A percentile compares a stretch with the other conserved stretches of the same genome.
Evolutionary conservation across 2,329 filamentous ascomycete species (phyloP).

Genomic region (Fusarium mexicanum): DNA sequence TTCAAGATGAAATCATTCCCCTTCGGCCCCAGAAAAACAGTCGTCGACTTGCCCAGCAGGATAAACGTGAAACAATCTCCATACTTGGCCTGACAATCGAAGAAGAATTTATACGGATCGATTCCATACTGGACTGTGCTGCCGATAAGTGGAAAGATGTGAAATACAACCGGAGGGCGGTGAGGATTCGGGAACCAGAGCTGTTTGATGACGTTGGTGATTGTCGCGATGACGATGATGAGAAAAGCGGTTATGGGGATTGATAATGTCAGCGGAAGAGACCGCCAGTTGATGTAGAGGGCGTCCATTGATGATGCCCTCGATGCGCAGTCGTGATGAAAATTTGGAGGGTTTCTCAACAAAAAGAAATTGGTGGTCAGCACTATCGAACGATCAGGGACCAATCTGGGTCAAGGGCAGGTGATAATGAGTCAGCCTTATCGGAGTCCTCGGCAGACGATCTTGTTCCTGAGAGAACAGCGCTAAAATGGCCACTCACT

Average conservation of each 20-base stretch:
- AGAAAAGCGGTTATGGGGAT: slow-evolving; percentile 53
- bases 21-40: slow-evolving; percentile 80
- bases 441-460: neutral
- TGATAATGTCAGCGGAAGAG: slow-evolving; percentile 16
- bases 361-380: neutral
- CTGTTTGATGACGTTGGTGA: slow-evolving; percentile 83
- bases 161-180: slow-evolving; percentile 82
- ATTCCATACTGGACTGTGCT: slow-evolving; percentile 95
- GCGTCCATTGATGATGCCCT: neutral
- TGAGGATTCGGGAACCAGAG: slow-evolving; percentile 82
- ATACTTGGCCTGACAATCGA: slow-evolving; percentile 77
- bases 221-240: slow-evolving; percentile 64
- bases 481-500: neutral
- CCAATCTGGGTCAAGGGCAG: neutral
- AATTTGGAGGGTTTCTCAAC: neutral
- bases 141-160: slow-evolving; percentile 83
- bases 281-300: neutral
- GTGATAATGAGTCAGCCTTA: slow-evolving; percentile 8
- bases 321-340: neutral
- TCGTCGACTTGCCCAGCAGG: slow-evolving; percentile 86
- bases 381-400: neutral
- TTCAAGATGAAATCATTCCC: slow-evolving; percentile 94
- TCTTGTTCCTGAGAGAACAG: neutral
- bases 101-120: slow-evolving; percentile 89
- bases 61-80: slow-evolving; percentile 91